Conservation (phyloP, 257 asterid species). For the Apocynum venetum region DNA sequence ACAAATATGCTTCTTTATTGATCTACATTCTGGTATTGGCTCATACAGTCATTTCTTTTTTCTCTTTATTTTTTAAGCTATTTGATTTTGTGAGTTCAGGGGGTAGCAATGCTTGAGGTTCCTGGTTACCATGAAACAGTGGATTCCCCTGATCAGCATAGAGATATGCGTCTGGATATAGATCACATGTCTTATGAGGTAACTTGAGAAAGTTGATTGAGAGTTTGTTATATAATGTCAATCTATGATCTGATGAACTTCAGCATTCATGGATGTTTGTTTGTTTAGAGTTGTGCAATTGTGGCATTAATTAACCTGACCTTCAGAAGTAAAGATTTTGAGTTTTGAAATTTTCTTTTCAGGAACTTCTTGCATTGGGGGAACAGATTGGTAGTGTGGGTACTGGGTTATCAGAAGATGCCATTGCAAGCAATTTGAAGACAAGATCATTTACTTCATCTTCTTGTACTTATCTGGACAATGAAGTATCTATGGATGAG, state of each 20-base stretch:
- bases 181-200: constrained; percentile 78
- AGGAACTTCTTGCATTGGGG: constrained; percentile 87
- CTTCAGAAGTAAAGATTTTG: neutral
- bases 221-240: neutral
- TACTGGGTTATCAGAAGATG: constrained; percentile 63
- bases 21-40: neutral
- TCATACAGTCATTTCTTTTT: neutral
- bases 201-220: constrained; percentile 2
- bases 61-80: neutral
- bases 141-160: constrained; percentile 57
- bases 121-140: constrained; percentile 54
- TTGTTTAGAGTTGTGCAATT: neutral
- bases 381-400: constrained; percentile 80
- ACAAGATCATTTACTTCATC: constrained; percentile 40
- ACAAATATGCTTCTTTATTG: constrained; percentile 12
- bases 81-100: constrained; percentile 34
- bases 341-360: constrained; percentile 15
- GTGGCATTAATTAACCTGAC: neutral
- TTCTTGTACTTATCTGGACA: constrained; percentile 31
- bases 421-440: constrained; percentile 44
- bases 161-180: constrained; percentile 52
- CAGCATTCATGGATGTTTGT: constrained; percentile 3
- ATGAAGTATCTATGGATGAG: constrained; percentile 29
- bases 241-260: neutral
- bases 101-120: constrained; percentile 57